Evolutionary conservation across 2,329 filamentous ascomycete genomes (phyloP), one percentile per base, ranked within the genome.

Genomic region (Thielaviopsis musarum): DNA sequence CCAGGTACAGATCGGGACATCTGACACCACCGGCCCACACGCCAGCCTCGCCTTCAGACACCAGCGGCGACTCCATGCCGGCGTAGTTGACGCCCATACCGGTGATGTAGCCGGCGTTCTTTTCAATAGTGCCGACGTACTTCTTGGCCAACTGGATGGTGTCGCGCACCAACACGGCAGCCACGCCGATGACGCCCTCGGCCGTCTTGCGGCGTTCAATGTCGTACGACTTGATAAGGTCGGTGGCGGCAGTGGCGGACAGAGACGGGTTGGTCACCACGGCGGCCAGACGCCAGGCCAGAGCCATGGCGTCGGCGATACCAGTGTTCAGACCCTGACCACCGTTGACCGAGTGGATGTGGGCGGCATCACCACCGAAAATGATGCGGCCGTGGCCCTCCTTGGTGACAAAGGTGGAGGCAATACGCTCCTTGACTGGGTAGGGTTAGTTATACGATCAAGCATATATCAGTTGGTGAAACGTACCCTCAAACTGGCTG

Each of bases 261-360:
- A 71, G 62, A 7, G 57, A 56, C 2, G 66, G 62, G 15, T 66
- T 61, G 6, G 64, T 67, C 9, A 69, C 41, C 0, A 67, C 66
- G 19, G 30, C 51, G 5, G 66, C 71, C 0, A 81, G 64, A 41
- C 80, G 78, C 78, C 79, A 82, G 9, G 73, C 73, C 0, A 82
- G 65, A 52, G 75, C 77, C 28, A 80, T 75, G 0, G 78, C 77
- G 65, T 82, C 79, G 5, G 76, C 74, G 34, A 81, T 73, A 3
- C 79, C 79, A 0, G 78, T 81, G 63, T 82, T 82, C 64, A 82
- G 72, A 0, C 80, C 79, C 63, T 81, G 78, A 0, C 78, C 79
- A 0, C 78, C 79, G 9, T 78, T 77, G 41, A 77, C 76, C 1
- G 72, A 77, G 60, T 81, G 77, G 2, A 78, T 77, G 59, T 82